Evolutionary conservation across 495 filamentous ascomycete species (phyloP).

Genomic region (Penicillium flavigenum): DNA sequence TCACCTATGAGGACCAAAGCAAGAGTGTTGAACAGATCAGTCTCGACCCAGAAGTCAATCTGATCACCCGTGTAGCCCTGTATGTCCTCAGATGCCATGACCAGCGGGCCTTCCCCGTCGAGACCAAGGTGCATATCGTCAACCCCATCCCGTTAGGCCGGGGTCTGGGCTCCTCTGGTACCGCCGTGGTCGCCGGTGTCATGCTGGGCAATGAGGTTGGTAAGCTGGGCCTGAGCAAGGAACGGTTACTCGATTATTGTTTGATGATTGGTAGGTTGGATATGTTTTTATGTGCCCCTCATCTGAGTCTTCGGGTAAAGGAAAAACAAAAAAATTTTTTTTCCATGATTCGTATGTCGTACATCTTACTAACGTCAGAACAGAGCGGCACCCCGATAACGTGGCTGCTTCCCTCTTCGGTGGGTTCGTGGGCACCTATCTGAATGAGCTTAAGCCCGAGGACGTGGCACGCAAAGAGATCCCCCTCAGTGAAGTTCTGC

Average conservation of each 20-base stretch:
- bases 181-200: constrained; percentile 92
- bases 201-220: constrained; percentile 88
- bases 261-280: constrained; percentile 73
- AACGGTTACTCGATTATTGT: constrained; percentile 88
- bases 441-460: constrained; percentile 82
- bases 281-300: background rate
- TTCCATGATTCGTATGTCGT: background rate
- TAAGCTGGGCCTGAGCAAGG: constrained; percentile 71
- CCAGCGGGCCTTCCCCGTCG: constrained; percentile 72
- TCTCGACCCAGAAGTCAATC: constrained; percentile 74
- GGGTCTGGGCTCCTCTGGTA: constrained; percentile 87
- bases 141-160: constrained; percentile 91
- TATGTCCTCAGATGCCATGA: constrained; percentile 92
- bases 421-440: constrained; percentile 94
- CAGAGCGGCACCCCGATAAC: constrained; percentile 94
- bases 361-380: constrained; percentile 17
- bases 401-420: constrained; percentile 92
- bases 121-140: constrained; percentile 87
- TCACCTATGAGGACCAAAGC: constrained; percentile 85
- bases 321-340: no score
- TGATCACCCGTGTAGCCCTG: constrained; percentile 86
- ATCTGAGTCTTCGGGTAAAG: background rate
- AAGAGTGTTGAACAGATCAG: constrained; percentile 71
- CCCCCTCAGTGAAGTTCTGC: constrained; percentile 90
- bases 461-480: constrained; percentile 87